Evolutionary conservation across 108 stramenopile species (phyloP), one percentile per base, ranked within the genome.

Genomic region (Skeletonema costatum): DNA sequence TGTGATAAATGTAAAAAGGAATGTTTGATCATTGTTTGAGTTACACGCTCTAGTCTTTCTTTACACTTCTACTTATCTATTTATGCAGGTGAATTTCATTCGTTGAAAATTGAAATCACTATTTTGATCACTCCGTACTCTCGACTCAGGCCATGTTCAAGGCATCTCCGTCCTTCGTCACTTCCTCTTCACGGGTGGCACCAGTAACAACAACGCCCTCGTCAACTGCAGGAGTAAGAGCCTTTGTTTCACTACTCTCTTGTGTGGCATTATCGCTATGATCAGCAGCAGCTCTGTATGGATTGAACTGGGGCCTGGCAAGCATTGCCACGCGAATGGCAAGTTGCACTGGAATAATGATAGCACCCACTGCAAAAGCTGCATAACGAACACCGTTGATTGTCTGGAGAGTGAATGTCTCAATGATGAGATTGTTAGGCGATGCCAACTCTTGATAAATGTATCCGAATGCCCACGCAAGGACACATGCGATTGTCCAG

Each of bases 391-490:
- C 79, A 5, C 70, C 78, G 32, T 44, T 65, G 36, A 86, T 84
- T 0, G 60, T 76, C 29, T 80, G 60, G 2, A 5, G 17, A 31
- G 32, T 16, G 25, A 91, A 93, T 4, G 87, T 87, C 17, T 17
- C 71, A 19, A 32, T 48, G 66, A 93, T 93, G 13, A 78, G 66
- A 16, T 88, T 74, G 32, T 80, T 80, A 2, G 90, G 90, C 19
- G 67, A 59, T 25, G 56, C 53, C 21, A 94, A 64, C 76, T 92
- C 90, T 2, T 30, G 9, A 36, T 75, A 80, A 32, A 92, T 88
- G 58, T 82, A 76, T 42, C 82, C 85, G 39, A 81, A 78, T 21
- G 94, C 94, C 94, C 94, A 95, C 5, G 81, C 78, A 25, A 93
- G 58, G 1, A 89, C 88, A 31, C 74, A 32, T 17, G 92, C 87